phyloP scores from a whole-genome alignment of 371 early-diverging fungal species.

The Mortierella sp. region DNA sequence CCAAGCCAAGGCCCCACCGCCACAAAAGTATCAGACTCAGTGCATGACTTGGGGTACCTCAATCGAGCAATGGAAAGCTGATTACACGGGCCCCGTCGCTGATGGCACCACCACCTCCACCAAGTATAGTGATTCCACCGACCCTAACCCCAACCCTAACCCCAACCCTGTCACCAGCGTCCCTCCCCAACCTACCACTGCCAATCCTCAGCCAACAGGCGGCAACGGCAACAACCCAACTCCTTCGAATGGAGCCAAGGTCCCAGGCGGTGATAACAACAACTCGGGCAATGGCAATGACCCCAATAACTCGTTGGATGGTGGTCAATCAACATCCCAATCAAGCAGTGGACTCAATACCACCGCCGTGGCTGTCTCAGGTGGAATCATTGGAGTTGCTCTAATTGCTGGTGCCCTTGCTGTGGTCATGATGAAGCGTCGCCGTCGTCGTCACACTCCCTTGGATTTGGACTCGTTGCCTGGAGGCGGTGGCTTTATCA shows the following conservation, averaged over 20 bases:
- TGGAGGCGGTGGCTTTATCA: conserved; percentile 8
- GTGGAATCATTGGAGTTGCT: conserved; percentile 35
- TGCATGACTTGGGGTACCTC: conserved; percentile 35
- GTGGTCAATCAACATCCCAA: neutral
- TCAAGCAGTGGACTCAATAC: conserved; percentile 16
- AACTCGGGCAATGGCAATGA: no score
- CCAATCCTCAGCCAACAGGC: neutral
- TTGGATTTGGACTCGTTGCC: conserved; percentile 35
- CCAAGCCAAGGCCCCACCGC: conserved; percentile 25
- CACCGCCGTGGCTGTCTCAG: conserved; percentile 28
- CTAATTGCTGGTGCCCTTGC: conserved; percentile 23
- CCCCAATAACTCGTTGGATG: no score
- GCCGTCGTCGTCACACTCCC: conserved; percentile 32
- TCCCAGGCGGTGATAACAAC: neutral
- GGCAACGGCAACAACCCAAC: conserved; percentile 17
- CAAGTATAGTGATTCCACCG: no score
- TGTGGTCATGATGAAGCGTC: conserved; percentile 40
- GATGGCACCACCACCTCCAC: conserved; percentile 28
- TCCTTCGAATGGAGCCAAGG: neutral
- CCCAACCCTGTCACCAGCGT: no score
- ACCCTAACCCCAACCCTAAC: no score
- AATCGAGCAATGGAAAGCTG: conserved; percentile 5
- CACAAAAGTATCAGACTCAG: conserved; percentile 28
- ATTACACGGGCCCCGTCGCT: conserved; percentile 31
- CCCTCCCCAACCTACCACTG: no score